Evolutionary conservation across 2,329 filamentous ascomycete species (phyloP).

Genomic region (Monosporascus sp.): DNA sequence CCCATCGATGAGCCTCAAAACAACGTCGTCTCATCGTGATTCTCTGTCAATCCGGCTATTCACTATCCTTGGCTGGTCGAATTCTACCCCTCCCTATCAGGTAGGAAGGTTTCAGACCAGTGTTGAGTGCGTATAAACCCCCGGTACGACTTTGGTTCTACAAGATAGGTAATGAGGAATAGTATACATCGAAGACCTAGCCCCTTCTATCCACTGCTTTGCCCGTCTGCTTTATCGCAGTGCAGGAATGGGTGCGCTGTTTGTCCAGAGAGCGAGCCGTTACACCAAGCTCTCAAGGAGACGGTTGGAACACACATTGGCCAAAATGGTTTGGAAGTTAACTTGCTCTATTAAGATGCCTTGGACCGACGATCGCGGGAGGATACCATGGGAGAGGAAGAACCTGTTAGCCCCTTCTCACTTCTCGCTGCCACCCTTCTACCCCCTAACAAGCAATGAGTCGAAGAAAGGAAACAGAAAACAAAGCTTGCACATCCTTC

Average conservation of each 20-base stretch:
- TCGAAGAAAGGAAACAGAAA: not conserved
- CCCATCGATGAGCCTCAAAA: constrained; percentile 22
- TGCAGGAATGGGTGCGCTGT: not conserved
- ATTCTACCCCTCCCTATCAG: no score
- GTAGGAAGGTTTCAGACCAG: no score
- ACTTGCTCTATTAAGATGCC: not conserved
- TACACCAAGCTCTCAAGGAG: no score
- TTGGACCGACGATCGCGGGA: not conserved
- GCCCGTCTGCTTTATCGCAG: not conserved
- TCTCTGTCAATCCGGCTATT: constrained; percentile 6
- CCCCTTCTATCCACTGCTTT: not conserved
- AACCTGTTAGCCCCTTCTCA: not conserved
- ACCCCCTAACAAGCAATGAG: no score
- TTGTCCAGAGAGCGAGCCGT: no score
- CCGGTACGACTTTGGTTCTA: no score
- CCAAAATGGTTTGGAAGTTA: not conserved
- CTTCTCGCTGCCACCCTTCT: not conserved
- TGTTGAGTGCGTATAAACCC: no score
- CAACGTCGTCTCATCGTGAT: constrained; percentile 18
- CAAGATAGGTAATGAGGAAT: no score
- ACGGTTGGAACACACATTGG: not conserved
- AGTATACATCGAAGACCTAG: no score
- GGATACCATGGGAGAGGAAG: not conserved
- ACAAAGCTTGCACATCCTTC: not conserved
- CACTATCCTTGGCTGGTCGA: not conserved